A percentile compares a stretch with the other conserved stretches of the same genome.
phyloP scores from a whole-genome alignment of 495 filamentous ascomycete genomes.

The Penicillium macrosclerotiorum region DNA sequence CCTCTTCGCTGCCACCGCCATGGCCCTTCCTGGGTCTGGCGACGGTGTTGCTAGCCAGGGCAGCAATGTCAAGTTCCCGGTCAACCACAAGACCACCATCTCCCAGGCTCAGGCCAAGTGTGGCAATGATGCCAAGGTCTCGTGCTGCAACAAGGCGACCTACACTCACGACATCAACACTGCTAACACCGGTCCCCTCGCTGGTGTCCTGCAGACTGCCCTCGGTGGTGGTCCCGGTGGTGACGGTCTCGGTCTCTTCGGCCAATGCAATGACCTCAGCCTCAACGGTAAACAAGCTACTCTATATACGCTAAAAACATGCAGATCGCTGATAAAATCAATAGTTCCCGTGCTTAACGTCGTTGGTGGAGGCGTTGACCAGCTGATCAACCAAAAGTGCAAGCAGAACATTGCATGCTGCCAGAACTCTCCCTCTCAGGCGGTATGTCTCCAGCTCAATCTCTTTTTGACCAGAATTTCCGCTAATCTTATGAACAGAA shows the following conservation, averaged over 20 bases:
- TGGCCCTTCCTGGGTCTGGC: conserved; percentile 25
- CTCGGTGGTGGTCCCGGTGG: conserved; percentile 22
- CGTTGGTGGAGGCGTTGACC: conserved; percentile 31
- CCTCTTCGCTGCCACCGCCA: conserved; percentile 30
- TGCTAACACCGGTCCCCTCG: conserved; percentile 16
- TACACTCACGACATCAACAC: conserved; percentile 30
- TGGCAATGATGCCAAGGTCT: conserved; percentile 38
- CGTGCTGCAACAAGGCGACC: conserved; percentile 40
- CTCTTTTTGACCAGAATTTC: too few relatives aligned
- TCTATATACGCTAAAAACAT: neutral
- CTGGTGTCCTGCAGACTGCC: conserved; percentile 22
- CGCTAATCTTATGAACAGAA: conserved; percentile 12
- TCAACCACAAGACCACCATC: conserved; percentile 31
- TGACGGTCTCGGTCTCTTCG: conserved; percentile 29
- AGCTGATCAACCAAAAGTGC: conserved; percentile 43
- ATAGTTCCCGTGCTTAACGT: conserved; percentile 15
- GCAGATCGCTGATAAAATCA: neutral
- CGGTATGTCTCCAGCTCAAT: conserved; percentile 19
- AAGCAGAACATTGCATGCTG: conserved; percentile 51
- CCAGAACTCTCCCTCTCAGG: conserved; percentile 32
- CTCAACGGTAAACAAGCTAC: conserved; percentile 16
- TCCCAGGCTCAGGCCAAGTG: conserved; percentile 42
- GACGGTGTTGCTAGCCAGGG: neutral
- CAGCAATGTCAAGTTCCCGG: conserved; percentile 17
- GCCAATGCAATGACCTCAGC: conserved; percentile 28